Percentiles rank a stretch among this genome's conserved stretches.
Conservation (phyloP, 78 protist genomes). For the Dictyostelium capitatum region DNA sequence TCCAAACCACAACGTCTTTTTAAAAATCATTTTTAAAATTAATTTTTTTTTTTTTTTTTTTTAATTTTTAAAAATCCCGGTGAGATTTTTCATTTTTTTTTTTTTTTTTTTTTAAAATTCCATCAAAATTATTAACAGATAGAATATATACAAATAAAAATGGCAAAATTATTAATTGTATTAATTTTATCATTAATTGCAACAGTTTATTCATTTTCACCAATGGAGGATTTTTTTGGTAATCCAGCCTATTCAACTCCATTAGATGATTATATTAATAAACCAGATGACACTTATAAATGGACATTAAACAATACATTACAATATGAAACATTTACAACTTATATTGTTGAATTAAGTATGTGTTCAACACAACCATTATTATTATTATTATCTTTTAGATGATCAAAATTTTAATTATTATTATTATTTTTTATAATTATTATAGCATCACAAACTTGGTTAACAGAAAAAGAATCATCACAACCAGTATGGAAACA, state of each 20-base stretch:
- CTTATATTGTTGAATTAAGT: slow-evolving; percentile 66
- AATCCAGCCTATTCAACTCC: slow-evolving; percentile 45
- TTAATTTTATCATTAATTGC: slow-evolving; percentile 14
- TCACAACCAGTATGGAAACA: slow-evolving; percentile 81
- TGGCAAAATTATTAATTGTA: slow-evolving; percentile 4
- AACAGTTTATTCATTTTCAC: slow-evolving; percentile 7
- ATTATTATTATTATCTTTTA: neutral
- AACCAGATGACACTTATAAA: slow-evolving; percentile 65
- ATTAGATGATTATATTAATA: slow-evolving; percentile 77
- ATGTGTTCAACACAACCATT: neutral
- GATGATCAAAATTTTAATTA: too few species aligned
- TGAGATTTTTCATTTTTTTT: too few species aligned
- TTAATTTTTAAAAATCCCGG: neutral
- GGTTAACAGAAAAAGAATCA: slow-evolving; percentile 61
- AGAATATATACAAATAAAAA: neutral
- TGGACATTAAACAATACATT: slow-evolving; percentile 73
- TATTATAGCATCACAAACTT: slow-evolving; percentile 84
- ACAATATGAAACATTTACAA: slow-evolving; percentile 15
- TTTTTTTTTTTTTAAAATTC: neutral
- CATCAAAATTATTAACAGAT: neutral
- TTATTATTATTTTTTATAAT: neutral
- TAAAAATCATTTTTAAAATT: too few species aligned
- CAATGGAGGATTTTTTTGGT: slow-evolving; percentile 73
- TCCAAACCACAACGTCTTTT: too few species aligned
- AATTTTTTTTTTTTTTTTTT: neutral